Evolutionary conservation across 163 green algal genomes (phyloP), one percentile per base, ranked within the genome.

Genomic region (Scenedesmus sp.): DNA sequence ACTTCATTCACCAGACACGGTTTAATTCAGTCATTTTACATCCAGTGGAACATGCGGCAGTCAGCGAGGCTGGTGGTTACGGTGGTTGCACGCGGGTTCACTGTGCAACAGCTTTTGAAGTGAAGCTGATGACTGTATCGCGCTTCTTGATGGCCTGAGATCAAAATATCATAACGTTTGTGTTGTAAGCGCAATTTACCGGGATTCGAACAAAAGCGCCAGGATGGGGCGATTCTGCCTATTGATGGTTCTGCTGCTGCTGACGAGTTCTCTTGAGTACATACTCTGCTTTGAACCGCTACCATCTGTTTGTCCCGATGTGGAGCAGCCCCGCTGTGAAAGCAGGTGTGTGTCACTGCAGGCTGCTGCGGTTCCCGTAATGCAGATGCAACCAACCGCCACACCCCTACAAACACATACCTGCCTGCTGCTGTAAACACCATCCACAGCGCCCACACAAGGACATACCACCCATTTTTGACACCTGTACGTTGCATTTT

Each of bases 191-290:
- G 34, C 34, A 46, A 46, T 46, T 46, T 46, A 46, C 34, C 34
- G 34, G 0, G 34, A 46, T 46, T 73, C 62, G 13, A 73, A 73
- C 62, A 73, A 15, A 12, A 73, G 62, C 13, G 20, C 70, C 23
- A 79, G 5, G 34, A 59, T 86, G 81, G 26, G 52, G 4, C 34
- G 13, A 2, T 60, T n/a, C 2, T 86, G 34, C 16, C 81, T 60
- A 7, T 20, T 34, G 4, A 13, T 88, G 84, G 23, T 89, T 23
- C 84, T 77, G 60, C 34, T 79, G 84, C 84, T 85, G 18, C 70
- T 73, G 55, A 18, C 76, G 87, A 18, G 76, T 54, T 66, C 56
- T 16, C 5, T 13, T 13, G 6, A 52, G 4, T 3, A 23, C 13
- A 18, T 23, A 3, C 70, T 79, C 70, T 15, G 70, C 4, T 52